Conservation (phyloP, 371 early-diverging fungal species). For the Mortierella sp. region DNA sequence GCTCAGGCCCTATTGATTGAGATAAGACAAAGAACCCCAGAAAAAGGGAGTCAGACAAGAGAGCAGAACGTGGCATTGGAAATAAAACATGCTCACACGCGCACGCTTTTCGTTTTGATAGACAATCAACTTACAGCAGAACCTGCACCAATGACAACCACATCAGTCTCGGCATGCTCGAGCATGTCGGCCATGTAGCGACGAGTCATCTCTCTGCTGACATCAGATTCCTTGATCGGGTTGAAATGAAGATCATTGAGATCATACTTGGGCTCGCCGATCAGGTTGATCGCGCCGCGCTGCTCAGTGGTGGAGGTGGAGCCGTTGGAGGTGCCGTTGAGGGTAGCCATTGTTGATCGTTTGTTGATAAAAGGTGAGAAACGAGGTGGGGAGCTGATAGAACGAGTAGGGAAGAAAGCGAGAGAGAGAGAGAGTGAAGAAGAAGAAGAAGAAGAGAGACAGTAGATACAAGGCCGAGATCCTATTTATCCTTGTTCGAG, state of each 20-base stretch:
- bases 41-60: not conserved
- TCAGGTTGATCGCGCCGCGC: conserved; percentile 42
- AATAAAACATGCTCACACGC: not conserved
- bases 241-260: conserved; percentile 61
- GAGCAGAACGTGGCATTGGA: not conserved
- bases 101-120: too few species aligned
- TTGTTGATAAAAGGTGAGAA: too few species aligned
- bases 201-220: conserved; percentile 77
- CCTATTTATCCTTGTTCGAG: too few species aligned
- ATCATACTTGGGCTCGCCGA: conserved; percentile 48
- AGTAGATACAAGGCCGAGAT: too few species aligned
- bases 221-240: conserved; percentile 73
- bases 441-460: too few species aligned
- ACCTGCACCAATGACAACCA: conserved; percentile 82
- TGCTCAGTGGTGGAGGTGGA: conserved; percentile 2
- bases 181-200: conserved; percentile 76
- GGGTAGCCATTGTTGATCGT: too few species aligned
- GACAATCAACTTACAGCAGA: conserved; percentile 60
- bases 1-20: conserved; percentile 57
- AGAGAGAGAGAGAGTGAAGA: too few species aligned
- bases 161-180: conserved; percentile 74
- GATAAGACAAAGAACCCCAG: not conserved
- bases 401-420: too few species aligned
- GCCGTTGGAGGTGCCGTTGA: too few species aligned
- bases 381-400: too few species aligned